phyloP scores from a whole-genome alignment of 306 rosid species.

The Rosa lucieae region DNA sequence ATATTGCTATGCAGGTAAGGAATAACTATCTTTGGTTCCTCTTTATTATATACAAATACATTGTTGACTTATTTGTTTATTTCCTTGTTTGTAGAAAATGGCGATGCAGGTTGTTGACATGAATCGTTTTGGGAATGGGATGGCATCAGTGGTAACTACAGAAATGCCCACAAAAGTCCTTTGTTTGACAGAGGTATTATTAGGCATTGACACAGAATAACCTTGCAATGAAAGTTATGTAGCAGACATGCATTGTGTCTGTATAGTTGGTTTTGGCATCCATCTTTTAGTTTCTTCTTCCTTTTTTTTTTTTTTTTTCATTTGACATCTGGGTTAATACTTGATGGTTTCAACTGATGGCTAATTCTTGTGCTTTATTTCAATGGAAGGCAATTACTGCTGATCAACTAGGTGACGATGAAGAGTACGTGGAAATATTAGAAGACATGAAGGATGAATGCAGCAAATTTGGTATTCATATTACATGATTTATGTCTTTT shows the following conservation, averaged over 20 bases:
- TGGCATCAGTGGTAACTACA: slow-evolving; percentile 27
- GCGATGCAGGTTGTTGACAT: slow-evolving; percentile 58
- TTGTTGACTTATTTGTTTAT: slow-evolving; percentile 1
- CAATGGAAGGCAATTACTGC: slow-evolving; percentile 54
- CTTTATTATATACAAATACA: slow-evolving; percentile 4
- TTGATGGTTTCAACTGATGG: slow-evolving; percentile 10
- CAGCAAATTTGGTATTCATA: slow-evolving; percentile 70
- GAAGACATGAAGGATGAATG: slow-evolving; percentile 87
- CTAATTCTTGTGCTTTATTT: slow-evolving; percentile 14
- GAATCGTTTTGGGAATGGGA: slow-evolving; percentile 45
- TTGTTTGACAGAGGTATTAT: slow-evolving; percentile 65
- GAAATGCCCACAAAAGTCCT: slow-evolving; percentile 61
- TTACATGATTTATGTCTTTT: not conserved
- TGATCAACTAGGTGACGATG: slow-evolving; percentile 56
- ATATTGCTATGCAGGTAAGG: slow-evolving; percentile 68
- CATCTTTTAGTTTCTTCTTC: not conserved
- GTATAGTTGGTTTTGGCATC: not conserved
- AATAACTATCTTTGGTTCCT: slow-evolving; percentile 2
- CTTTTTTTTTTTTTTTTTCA: not conserved
- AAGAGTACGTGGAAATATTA: slow-evolving; percentile 64
- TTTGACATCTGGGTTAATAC: slow-evolving; percentile 2
- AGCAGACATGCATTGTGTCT: not conserved
- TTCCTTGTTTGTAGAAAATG: slow-evolving; percentile 39
- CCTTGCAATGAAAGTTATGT: slow-evolving; percentile 1
- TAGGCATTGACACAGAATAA: not conserved